Conservation (phyloP, 2,329 filamentous ascomycete species). For the Scytalidium sp. region DNA sequence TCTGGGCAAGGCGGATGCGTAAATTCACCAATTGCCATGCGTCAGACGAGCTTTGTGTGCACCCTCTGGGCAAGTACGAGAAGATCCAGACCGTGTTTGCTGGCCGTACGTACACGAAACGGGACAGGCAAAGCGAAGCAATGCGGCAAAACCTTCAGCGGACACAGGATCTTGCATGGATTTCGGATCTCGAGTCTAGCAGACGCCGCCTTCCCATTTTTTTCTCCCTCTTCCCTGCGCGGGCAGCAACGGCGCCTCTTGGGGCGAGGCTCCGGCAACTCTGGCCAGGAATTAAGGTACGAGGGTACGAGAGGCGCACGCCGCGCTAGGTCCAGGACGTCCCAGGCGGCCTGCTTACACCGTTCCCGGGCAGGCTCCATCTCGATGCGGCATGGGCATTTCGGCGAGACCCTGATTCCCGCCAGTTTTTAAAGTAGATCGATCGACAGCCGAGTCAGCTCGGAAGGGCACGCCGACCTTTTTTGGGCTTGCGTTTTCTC, state of each 20-base stretch:
- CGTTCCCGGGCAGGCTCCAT: too few species aligned
- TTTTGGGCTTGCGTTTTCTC: too few species aligned
- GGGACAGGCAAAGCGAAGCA: neutral
- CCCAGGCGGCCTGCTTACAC: too few species aligned
- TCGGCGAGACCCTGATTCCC: neutral
- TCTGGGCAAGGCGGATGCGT: neutral
- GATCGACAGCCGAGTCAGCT: neutral
- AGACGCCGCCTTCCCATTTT: too few species aligned
- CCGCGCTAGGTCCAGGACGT: neutral
- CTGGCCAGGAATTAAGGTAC: neutral
- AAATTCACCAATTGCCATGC: neutral
- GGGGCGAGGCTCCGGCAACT: too few species aligned
- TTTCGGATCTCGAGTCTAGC: too few species aligned
- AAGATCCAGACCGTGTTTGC: neutral
- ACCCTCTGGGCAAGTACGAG: neutral
- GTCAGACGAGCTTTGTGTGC: neutral
- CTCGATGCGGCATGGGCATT: neutral
- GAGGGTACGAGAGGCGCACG: neutral
- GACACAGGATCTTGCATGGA: neutral
- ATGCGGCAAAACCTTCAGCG: neutral
- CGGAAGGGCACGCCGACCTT: neutral
- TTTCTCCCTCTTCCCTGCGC: too few species aligned
- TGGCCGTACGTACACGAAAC: neutral
- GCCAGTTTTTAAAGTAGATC: neutral
- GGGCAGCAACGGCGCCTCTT: neutral